phyloP scores from a whole-genome alignment of 2,329 filamentous ascomycete genomes.

The Venturia carpophila region DNA sequence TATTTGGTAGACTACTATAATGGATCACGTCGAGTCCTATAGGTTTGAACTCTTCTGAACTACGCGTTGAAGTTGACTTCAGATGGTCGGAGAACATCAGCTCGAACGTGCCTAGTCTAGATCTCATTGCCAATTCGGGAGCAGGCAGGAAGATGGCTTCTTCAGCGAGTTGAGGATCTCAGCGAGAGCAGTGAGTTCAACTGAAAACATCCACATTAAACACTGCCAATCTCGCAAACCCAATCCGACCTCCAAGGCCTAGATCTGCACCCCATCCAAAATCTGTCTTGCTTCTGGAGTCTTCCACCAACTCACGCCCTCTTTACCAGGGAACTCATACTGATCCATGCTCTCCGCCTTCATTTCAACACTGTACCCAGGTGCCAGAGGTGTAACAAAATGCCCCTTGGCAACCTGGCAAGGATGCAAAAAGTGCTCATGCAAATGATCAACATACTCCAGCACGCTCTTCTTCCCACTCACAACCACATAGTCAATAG shows the following conservation, averaged over 20 bases:
- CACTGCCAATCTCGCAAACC: too few species aligned
- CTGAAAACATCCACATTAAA: too few species aligned
- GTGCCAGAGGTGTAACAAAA: conserved; percentile 74
- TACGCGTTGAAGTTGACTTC: too few species aligned
- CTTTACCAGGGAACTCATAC: conserved; percentile 67
- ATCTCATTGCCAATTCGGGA: too few species aligned
- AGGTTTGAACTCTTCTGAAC: too few species aligned
- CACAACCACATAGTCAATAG: conserved; percentile 86
- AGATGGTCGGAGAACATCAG: too few species aligned
- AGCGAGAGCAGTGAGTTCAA: too few species aligned
- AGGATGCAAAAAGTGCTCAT: conserved; percentile 86
- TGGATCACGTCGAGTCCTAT: too few species aligned
- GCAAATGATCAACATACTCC: conserved; percentile 88
- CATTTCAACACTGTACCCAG: conserved; percentile 93
- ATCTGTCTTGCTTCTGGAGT: conserved; percentile 71
- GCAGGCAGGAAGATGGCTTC: too few species aligned
- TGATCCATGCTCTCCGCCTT: conserved; percentile 77
- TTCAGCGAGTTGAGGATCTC: too few species aligned
- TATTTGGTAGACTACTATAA: background rate
- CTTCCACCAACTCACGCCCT: conserved; percentile 79
- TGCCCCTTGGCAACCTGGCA: conserved; percentile 74
- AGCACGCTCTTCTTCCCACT: conserved; percentile 72
- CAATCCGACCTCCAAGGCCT: background rate
- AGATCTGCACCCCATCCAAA: conserved; percentile 50
- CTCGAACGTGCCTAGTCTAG: too few species aligned